A percentile compares a stretch with the other conserved stretches of the same genome.
Conservation (phyloP, 352 stramenopile genomes). For the Phytophthora tentaculata region DNA sequence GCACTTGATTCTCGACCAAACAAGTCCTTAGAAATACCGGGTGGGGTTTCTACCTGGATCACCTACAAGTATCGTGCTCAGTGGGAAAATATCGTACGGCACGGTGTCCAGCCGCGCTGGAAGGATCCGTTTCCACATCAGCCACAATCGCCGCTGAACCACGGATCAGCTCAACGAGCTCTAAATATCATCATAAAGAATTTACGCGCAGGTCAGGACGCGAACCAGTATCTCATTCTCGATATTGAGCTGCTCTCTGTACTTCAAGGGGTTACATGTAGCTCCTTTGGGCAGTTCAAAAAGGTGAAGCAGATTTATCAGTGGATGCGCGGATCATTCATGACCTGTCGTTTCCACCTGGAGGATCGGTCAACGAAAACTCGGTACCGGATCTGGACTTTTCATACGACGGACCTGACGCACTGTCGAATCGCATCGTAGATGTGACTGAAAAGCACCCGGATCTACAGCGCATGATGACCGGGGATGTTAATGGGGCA, state of each 20-base stretch:
- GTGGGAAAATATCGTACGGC: neutral
- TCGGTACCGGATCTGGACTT: neutral
- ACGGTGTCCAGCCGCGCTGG: neutral
- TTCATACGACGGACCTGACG: neutral
- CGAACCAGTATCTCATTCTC: neutral
- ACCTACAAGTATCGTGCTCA: neutral
- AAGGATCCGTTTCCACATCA: neutral
- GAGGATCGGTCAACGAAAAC: neutral
- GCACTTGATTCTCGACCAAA: neutral
- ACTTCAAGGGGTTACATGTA: neutral
- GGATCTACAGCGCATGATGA: neutral
- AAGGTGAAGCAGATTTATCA: neutral
- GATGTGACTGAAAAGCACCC: neutral
- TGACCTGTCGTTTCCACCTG: neutral
- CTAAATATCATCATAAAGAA: neutral
- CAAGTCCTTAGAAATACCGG: neutral
- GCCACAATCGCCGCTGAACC: neutral
- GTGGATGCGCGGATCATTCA: neutral
- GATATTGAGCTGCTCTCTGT: neutral
- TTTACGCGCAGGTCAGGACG: neutral
- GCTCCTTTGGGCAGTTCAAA: neutral
- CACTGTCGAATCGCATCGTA: neutral
- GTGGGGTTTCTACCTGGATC: neutral
- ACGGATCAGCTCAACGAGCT: constrained; percentile 8
- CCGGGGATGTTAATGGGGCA: neutral